A percentile compares a stretch with the other conserved stretches of the same genome.
Evolutionary conservation across 306 rosid species (phyloP).

Genomic region (Malus domestica): ASM211411v1 NC_041796.1:1171001-1171500

Average conservation of each 20-base stretch:
- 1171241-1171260: background rate
- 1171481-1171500: background rate
- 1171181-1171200: background rate
- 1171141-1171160: conserved; percentile 12
- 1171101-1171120: background rate
- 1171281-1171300: background rate
- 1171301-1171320: too few relatives aligned
- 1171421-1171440: too few relatives aligned
- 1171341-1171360: too few relatives aligned
- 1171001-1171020: too few relatives aligned
- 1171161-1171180: background rate
- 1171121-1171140: background rate
- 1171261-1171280: background rate
- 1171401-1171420: too few relatives aligned
- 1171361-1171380: too few relatives aligned
- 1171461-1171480: background rate
- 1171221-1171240: background rate
- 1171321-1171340: too few relatives aligned
- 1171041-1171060: background rate
- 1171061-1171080: background rate
- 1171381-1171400: too few relatives aligned
- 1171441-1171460: background rate
- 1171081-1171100: background rate
- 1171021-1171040: background rate
- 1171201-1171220: background rate